Evolutionary conservation across 192 early-diverging fungal genomes (phyloP).

Genomic region (Coemansia sp.): DNA sequence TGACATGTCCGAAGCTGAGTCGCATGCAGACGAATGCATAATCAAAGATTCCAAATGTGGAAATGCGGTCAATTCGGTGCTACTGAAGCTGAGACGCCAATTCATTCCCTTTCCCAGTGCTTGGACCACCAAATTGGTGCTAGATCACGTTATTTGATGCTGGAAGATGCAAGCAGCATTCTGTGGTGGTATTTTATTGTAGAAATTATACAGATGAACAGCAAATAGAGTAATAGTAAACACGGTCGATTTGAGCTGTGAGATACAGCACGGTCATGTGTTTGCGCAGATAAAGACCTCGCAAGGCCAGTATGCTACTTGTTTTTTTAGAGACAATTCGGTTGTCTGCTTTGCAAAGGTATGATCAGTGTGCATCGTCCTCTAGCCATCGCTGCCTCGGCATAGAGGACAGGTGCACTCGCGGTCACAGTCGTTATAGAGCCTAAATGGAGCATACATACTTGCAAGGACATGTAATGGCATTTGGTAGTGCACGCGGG

Average conservation of each 20-base stretch:
- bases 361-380: neutral
- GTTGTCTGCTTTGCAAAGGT: neutral
- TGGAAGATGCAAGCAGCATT: neutral
- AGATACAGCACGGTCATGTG: conserved; percentile 3
- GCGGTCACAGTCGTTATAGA: conserved; percentile 26
- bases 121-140: conserved; percentile 1
- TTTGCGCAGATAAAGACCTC: neutral
- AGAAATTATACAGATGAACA: neutral
- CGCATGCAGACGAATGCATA: conserved; percentile 5
- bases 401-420: conserved; percentile 42
- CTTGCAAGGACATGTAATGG: neutral
- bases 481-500: neutral
- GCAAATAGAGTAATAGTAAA: neutral
- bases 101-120: neutral
- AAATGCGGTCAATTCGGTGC: conserved; percentile 3
- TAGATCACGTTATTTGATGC: neutral
- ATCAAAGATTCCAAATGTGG: neutral
- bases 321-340: neutral
- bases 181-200: neutral
- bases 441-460: neutral
- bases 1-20: conserved; percentile 1
- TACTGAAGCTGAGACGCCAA: neutral
- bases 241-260: neutral
- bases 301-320: neutral
- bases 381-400: conserved; percentile 22